These are phyloP conservation scores for Elaeis guineensis DNA, from an alignment of 176 grass and related monocot genomes.

Conservation along the genomic window DNA sequence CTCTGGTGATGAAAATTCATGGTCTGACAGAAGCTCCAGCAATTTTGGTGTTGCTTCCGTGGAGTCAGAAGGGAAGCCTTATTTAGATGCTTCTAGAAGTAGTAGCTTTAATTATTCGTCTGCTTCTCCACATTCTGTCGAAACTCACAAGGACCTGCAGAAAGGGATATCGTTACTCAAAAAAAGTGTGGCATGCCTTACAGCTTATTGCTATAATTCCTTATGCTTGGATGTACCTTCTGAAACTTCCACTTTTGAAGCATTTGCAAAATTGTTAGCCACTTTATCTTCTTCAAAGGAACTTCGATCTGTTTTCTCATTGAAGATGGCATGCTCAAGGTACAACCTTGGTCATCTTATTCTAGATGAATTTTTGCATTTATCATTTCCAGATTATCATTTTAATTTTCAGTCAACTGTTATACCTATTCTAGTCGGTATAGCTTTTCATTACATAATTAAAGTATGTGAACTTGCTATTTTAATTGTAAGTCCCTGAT, in stretches of 20 bases:
- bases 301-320: constrained; percentile 49
- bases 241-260: constrained; percentile 91
- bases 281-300: constrained; percentile 72
- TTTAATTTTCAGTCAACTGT: no score
- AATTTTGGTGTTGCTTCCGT: constrained; percentile 80
- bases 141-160: constrained; percentile 77
- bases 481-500: no score
- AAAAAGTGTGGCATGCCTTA: constrained; percentile 77
- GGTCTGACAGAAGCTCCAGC: constrained; percentile 54
- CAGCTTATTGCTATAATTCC: constrained; percentile 77
- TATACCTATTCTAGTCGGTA: no score
- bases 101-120: constrained; percentile 68
- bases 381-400: no score
- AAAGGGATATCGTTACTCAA: constrained; percentile 86
- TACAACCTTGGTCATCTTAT: constrained; percentile 1
- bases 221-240: constrained; percentile 76
- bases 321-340: constrained; percentile 51
- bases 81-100: constrained; percentile 45
- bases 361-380: no score
- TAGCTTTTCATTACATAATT: no score
- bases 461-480: no score
- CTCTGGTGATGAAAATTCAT: constrained; percentile 68
- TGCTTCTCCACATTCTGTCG: constrained; percentile 68
- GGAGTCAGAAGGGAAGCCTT: constrained; percentile 47
- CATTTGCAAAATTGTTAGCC: constrained; percentile 69